Evolutionary conservation across 163 green algal genomes (phyloP).

Genomic region (Volvox carteri): DNA sequence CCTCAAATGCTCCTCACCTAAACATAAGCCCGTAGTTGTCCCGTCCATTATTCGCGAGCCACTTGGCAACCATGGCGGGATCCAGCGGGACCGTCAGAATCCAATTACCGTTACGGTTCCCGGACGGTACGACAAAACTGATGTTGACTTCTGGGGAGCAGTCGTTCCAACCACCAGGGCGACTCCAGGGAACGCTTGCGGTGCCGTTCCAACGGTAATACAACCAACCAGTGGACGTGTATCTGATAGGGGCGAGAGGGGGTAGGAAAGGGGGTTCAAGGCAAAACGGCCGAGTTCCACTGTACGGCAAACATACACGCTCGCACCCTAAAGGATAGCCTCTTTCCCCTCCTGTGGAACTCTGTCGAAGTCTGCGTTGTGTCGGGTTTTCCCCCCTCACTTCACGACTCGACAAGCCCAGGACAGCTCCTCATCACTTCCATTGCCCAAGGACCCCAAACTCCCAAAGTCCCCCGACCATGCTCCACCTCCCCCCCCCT

Average conservation of each 20-base stretch:
- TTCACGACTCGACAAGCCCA: too few species aligned
- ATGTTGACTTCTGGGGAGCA: constrained; percentile 23
- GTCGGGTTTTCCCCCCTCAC: too few species aligned
- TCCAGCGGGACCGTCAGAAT: constrained; percentile 5
- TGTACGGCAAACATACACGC: too few species aligned
- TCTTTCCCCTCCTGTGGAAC: too few species aligned
- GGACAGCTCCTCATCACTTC: too few species aligned
- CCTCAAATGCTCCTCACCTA: constrained; percentile 14
- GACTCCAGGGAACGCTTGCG: constrained; percentile 9
- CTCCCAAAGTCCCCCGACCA: background rate
- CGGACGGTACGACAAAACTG: background rate
- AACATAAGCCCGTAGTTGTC: constrained; percentile 48
- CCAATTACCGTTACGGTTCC: constrained; percentile 12
- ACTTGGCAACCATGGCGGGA: background rate
- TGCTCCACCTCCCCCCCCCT: background rate
- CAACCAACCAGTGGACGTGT: constrained; percentile 45
- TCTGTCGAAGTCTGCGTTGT: too few species aligned
- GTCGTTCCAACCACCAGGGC: constrained; percentile 44
- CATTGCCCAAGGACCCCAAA: too few species aligned
- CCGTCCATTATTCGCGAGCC: constrained; percentile 4
- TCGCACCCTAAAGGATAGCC: too few species aligned
- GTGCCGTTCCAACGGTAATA: constrained; percentile 29
- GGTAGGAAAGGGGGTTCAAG: background rate
- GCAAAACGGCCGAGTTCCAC: too few species aligned
- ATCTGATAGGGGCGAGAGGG: background rate